phyloP scores from a whole-genome alignment of 768 basidiomycete species.

The Tephrocybe sp. region DNA sequence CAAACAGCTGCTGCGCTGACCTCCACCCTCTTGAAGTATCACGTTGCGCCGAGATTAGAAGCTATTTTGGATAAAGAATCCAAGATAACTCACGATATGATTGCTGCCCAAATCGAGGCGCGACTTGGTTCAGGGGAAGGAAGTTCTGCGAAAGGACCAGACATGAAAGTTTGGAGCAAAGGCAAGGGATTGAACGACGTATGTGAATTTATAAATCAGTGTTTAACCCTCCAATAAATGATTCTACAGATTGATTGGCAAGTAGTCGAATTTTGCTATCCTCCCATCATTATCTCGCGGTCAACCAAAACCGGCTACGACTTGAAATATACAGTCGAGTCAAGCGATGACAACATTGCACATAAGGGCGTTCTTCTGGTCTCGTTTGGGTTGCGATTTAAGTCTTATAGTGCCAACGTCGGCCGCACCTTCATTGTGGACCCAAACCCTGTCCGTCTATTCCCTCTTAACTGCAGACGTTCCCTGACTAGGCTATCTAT shows the following conservation, averaged over 20 bases:
- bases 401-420: slow-evolving; percentile 89
- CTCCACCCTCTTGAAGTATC: slow-evolving; percentile 79
- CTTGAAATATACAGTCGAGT: slow-evolving; percentile 81
- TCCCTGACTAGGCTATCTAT: slow-evolving; percentile 12
- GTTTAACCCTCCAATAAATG: neutral
- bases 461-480: neutral
- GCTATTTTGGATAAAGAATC: slow-evolving; percentile 89
- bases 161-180: slow-evolving; percentile 90
- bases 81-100: slow-evolving; percentile 84
- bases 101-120: slow-evolving; percentile 83
- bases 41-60: slow-evolving; percentile 87
- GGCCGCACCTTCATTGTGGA: slow-evolving; percentile 95
- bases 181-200: slow-evolving; percentile 74
- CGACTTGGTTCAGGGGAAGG: slow-evolving; percentile 86
- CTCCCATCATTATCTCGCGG: slow-evolving; percentile 93
- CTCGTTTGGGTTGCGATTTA: slow-evolving; percentile 87
- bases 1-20: slow-evolving; percentile 76
- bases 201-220: slow-evolving; percentile 24
- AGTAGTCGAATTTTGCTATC: slow-evolving; percentile 91
- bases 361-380: slow-evolving; percentile 88
- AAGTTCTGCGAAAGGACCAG: slow-evolving; percentile 74
- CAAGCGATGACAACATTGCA: slow-evolving; percentile 77
- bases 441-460: slow-evolving; percentile 67
- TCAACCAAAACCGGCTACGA: slow-evolving; percentile 85
- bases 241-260: slow-evolving; percentile 75